Percentiles rank a stretch among this genome's conserved stretches.
Evolutionary conservation across 2,329 filamentous ascomycete genomes (phyloP).

Genomic region (Coleophoma crateriformis): DNA sequence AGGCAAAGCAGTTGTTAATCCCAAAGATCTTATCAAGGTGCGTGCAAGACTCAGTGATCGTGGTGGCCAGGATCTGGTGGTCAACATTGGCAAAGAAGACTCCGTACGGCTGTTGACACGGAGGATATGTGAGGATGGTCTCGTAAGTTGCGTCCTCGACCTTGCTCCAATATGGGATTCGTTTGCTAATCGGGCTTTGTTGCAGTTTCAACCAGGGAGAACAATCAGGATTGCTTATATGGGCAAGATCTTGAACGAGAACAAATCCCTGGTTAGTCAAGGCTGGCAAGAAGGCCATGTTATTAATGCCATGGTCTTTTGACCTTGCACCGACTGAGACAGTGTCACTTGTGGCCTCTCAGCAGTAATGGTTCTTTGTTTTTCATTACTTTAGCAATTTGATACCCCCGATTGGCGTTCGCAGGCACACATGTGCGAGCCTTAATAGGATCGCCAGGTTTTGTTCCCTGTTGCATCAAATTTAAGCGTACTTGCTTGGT

Average conservation of each 20-base stretch:
- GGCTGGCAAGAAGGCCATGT: conserved; percentile 73
- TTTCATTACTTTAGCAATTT: background rate
- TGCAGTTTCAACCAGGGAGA: conserved; percentile 47
- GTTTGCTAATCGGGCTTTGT: background rate
- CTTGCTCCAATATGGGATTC: background rate
- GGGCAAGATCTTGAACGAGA: conserved; percentile 72
- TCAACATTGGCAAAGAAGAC: conserved; percentile 54
- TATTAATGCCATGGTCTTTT: conserved; percentile 65
- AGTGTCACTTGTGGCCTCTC: background rate
- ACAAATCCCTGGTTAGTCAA: conserved; percentile 57
- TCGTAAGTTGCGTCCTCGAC: conserved; percentile 40
- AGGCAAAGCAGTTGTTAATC: conserved; percentile 21
- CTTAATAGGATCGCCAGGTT: too few relatives aligned
- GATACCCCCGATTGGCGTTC: background rate
- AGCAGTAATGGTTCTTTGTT: background rate
- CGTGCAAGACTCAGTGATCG: conserved; percentile 26
- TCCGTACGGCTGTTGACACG: conserved; percentile 57
- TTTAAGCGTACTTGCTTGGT: too few relatives aligned
- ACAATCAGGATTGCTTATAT: conserved; percentile 72
- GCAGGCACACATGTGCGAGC: background rate
- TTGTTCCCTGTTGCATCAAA: too few relatives aligned
- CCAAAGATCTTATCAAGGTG: conserved; percentile 18
- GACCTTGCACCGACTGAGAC: background rate
- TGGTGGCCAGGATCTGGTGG: conserved; percentile 54
- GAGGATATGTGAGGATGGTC: conserved; percentile 57